Conservation (phyloP, 768 basidiomycete genomes). For the Mycena crocata region DNA sequence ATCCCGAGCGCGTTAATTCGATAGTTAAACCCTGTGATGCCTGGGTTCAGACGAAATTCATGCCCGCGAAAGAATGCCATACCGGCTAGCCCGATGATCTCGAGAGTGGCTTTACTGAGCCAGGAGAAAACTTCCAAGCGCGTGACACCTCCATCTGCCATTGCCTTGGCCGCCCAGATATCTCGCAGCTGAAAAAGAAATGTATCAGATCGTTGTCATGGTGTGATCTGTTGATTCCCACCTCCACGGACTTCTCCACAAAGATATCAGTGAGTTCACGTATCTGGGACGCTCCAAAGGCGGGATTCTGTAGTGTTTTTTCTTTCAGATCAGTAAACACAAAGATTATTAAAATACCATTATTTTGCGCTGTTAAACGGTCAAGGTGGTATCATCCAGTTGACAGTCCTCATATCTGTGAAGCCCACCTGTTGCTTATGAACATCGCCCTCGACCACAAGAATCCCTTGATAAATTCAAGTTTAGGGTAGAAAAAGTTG, state of each 20-base stretch:
- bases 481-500: neutral
- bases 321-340: neutral
- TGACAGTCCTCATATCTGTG: neutral
- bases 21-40: conserved; percentile 33
- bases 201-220: neutral
- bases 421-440: conserved; percentile 27
- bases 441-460: conserved; percentile 24
- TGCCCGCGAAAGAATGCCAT: no score
- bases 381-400: no score
- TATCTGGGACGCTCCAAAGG: conserved; percentile 38
- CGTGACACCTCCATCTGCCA: neutral
- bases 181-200: conserved; percentile 42
- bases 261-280: conserved; percentile 36
- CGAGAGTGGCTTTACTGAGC: conserved; percentile 28
- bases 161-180: conserved; percentile 33
- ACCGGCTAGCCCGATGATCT: conserved; percentile 21
- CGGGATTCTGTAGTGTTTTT: conserved; percentile 33
- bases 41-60: no score
- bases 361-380: conserved; percentile 26
- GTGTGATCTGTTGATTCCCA: neutral
- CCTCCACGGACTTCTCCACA: conserved; percentile 36
- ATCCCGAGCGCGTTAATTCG: no score
- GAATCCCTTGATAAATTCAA: conserved; percentile 14
- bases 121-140: conserved; percentile 24
- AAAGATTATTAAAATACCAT: conserved; percentile 16